These are phyloP conservation scores for Claviceps africana DNA, from an alignment of 2,329 filamentous ascomycete genomes.

Conservation along the genomic window DNA sequence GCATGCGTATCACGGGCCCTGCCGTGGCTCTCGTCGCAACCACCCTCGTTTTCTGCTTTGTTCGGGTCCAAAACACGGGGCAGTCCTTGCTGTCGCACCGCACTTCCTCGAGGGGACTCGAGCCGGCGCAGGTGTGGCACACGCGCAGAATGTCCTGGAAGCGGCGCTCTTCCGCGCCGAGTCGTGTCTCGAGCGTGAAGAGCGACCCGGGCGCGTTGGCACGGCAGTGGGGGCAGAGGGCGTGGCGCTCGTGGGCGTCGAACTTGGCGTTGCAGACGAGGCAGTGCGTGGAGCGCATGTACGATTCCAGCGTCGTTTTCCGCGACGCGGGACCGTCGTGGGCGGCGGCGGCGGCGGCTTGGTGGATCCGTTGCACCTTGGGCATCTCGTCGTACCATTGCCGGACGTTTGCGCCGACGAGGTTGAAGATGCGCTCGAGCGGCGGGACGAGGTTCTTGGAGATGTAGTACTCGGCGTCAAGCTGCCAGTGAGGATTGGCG, in stretches of 20 bases:
- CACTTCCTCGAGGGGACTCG: constrained; percentile 64
- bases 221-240: constrained; percentile 46
- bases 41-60: constrained; percentile 43
- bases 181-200: constrained; percentile 44
- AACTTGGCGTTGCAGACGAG: constrained; percentile 46
- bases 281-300: constrained; percentile 71
- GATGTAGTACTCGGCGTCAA: constrained; percentile 96
- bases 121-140: constrained; percentile 66
- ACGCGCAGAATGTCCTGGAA: constrained; percentile 51
- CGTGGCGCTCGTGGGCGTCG: constrained; percentile 13
- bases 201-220: constrained; percentile 44
- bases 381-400: constrained; percentile 97
- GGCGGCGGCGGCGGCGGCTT: constrained; percentile 3
- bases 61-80: constrained; percentile 73
- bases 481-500: constrained; percentile 57
- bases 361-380: constrained; percentile 60
- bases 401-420: constrained; percentile 81
- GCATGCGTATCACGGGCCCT: constrained; percentile 19
- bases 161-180: constrained; percentile 50
- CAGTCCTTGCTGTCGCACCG: constrained; percentile 84
- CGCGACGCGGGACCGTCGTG: constrained; percentile 16
- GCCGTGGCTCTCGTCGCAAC: constrained; percentile 22
- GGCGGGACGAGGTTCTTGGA: constrained; percentile 90
- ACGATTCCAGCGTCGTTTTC: constrained; percentile 79
- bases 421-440: constrained; percentile 88